Conservation (phyloP, 2,329 filamentous ascomycete genomes). For the Beauveria brongniartii region DNA sequence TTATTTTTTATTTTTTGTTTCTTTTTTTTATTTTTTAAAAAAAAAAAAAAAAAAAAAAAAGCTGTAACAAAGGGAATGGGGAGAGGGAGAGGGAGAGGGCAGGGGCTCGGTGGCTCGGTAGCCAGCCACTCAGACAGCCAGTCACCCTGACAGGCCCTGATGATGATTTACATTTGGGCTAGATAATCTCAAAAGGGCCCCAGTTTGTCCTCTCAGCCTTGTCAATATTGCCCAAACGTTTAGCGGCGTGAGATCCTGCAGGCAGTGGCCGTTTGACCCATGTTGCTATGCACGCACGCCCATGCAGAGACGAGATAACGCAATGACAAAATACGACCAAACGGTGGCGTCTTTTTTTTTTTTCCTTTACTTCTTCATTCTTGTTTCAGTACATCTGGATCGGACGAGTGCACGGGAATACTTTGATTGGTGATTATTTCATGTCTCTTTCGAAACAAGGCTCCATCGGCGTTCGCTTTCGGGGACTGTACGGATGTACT, state of each 20-base stretch:
- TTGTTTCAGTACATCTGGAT: background rate
- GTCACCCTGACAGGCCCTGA: background rate
- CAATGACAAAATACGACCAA: background rate
- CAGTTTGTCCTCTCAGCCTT: conserved; percentile 5
- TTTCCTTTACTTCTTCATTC: too few species aligned
- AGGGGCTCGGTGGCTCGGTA: background rate
- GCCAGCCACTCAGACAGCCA: background rate
- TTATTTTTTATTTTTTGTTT: too few species aligned
- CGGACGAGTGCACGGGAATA: background rate
- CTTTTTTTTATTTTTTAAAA: too few species aligned
- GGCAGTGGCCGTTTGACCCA: background rate
- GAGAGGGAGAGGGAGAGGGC: background rate
- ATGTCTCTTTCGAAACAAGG: too few species aligned
- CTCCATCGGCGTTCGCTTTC: too few species aligned
- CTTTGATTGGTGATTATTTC: background rate
- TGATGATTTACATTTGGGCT: background rate
- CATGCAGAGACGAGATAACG: background rate
- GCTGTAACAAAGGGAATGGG: background rate
- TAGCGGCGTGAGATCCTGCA: conserved; percentile 4
- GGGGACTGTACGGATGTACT: too few species aligned
- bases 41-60: background rate
- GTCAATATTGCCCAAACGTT: conserved; percentile 2
- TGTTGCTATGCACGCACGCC: background rate
- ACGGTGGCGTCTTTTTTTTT: background rate
- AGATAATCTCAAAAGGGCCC: background rate